These are phyloP conservation scores for Venturia effusa DNA, from an alignment of 2,329 filamentous ascomycete species.

Conservation along the genomic window DNA sequence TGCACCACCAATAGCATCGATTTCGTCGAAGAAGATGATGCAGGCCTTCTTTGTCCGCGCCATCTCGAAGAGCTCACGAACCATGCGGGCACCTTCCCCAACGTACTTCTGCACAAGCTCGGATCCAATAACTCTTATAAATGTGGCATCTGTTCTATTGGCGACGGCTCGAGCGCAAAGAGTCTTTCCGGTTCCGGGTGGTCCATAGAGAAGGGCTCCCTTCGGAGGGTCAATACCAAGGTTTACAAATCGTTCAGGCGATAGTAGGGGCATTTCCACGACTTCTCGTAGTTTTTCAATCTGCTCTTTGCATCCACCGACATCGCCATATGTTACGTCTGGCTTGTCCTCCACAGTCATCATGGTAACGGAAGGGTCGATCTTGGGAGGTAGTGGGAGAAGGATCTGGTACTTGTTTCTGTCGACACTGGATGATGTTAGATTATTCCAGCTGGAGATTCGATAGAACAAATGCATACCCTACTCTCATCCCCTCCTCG, in stretches of 20 bases:
- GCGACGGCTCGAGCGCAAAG: conserved; percentile 94
- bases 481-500: conserved; percentile 97
- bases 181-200: conserved; percentile 97
- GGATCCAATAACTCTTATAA: conserved; percentile 96
- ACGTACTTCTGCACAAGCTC: conserved; percentile 99
- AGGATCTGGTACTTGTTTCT: conserved; percentile 99
- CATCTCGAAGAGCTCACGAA: conserved; percentile 98
- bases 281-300: conserved; percentile 98
- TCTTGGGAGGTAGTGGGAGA: conserved; percentile 90
- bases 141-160: conserved; percentile 95
- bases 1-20: conserved; percentile 89
- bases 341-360: conserved; percentile 99
- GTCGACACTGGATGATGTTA: conserved; percentile 54
- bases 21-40: conserved; percentile 99
- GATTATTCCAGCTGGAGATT: conserved; percentile 10
- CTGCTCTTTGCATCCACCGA: conserved; percentile 98
- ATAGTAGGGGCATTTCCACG: conserved; percentile 94
- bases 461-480: conserved; percentile 35
- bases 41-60: conserved; percentile 98
- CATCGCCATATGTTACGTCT: conserved; percentile 96
- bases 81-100: conserved; percentile 95
- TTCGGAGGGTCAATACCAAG: conserved; percentile 99
- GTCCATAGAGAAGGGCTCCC: conserved; percentile 90
- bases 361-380: conserved; percentile 98
- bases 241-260: conserved; percentile 93